Percentiles rank a stretch among this genome's conserved stretches.
Conservation (phyloP, 202 grass and related monocot genomes). For the Miscanthus sacchariflorus region DNA sequence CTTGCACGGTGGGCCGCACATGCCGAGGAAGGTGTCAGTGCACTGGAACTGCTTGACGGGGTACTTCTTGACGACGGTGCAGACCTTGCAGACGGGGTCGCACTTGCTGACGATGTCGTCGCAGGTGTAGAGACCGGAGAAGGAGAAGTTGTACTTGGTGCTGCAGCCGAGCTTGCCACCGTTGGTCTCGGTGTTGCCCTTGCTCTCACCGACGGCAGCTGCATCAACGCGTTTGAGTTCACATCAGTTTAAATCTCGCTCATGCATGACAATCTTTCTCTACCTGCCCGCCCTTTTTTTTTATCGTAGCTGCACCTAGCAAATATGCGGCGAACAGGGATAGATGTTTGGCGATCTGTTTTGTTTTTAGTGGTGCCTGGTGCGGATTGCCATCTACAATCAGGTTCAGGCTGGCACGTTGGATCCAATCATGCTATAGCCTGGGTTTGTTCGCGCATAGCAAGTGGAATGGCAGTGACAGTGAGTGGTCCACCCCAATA, state of each 20-base stretch:
- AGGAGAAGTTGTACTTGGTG: conserved; percentile 45
- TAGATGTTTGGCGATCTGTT: background rate
- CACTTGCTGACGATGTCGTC: conserved; percentile 41
- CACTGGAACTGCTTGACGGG: conserved; percentile 39
- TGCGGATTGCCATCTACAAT: background rate
- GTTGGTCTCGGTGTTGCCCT: conserved; percentile 43
- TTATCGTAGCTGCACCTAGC: too few species aligned
- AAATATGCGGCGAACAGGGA: background rate
- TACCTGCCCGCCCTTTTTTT: background rate
- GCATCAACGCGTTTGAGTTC: background rate
- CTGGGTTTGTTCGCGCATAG: background rate
- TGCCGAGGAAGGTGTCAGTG: conserved; percentile 42
- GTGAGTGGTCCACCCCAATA: background rate
- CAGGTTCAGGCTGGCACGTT: background rate
- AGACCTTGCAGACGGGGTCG: conserved; percentile 29
- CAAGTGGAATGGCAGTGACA: background rate
- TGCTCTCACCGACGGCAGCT: conserved; percentile 44
- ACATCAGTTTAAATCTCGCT: background rate
- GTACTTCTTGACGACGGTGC: conserved; percentile 12
- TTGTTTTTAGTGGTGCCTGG: background rate
- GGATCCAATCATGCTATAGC: background rate
- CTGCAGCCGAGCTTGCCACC: conserved; percentile 21
- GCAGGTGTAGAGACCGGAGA: conserved; percentile 41
- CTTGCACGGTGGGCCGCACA: conserved; percentile 35
- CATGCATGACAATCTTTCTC: background rate